These are phyloP conservation scores for Fusarium sp. DNA, from an alignment of 2,329 filamentous ascomycete species.

Conservation along the genomic window DNA sequence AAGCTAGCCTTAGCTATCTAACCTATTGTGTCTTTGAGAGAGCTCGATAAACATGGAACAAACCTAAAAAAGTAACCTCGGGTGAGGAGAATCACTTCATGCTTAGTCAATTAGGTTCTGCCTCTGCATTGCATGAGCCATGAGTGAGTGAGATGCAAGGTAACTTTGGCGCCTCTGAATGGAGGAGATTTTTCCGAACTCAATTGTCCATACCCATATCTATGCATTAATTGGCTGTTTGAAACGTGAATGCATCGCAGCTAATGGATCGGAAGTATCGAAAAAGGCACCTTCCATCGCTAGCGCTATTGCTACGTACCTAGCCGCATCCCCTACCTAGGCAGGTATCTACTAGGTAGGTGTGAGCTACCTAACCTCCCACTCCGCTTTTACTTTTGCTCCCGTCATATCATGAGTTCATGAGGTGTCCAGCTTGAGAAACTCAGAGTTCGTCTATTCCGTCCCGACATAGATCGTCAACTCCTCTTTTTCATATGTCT, in stretches of 20 bases:
- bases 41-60: not conserved
- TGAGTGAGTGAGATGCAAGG: conserved; percentile 14
- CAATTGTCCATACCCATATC: conserved; percentile 3
- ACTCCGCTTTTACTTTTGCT: not conserved
- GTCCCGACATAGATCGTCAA: conserved; percentile 10
- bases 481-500: conserved; percentile 8
- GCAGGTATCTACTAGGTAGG: too few species aligned
- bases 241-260: conserved; percentile 36
- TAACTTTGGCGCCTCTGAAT: conserved; percentile 35
- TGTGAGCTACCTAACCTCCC: conserved; percentile 7
- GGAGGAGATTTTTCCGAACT: conserved; percentile 19
- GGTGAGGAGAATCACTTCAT: not conserved
- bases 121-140: conserved; percentile 1
- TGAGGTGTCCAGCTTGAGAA: conserved; percentile 17
- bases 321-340: not conserved
- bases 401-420: conserved; percentile 37
- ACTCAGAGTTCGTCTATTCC: conserved; percentile 34
- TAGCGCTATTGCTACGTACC: conserved; percentile 10
- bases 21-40: too few species aligned
- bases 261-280: conserved; percentile 35
- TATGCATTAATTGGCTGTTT: conserved; percentile 17
- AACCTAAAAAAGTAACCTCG: conserved; percentile 20
- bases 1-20: too few species aligned
- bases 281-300: conserved; percentile 32
- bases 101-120: conserved; percentile 7